Conservation (phyloP, 2,329 filamentous ascomycete genomes). For the Fusarium anguioides region DNA sequence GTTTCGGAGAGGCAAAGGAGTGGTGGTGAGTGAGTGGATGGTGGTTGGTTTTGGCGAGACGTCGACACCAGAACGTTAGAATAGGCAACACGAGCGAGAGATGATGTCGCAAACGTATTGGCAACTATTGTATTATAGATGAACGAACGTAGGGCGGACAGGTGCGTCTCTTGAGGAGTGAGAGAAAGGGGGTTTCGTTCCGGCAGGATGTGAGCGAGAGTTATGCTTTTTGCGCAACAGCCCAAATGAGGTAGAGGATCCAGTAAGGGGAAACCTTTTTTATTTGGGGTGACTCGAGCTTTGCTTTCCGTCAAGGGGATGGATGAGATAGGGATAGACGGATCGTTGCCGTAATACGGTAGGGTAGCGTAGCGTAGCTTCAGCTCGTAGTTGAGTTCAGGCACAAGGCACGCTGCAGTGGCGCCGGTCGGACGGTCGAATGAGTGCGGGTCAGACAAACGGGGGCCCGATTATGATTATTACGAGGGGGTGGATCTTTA, state of each 20-base stretch:
- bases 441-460: slow-evolving; percentile 44
- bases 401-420: slow-evolving; percentile 42
- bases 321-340: slow-evolving; percentile 22
- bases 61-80: slow-evolving; percentile 51
- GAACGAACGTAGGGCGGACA: slow-evolving; percentile 35
- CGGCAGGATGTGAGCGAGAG: slow-evolving; percentile 4
- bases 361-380: slow-evolving; percentile 26
- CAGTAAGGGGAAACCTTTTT: slow-evolving; percentile 37
- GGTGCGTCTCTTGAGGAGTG: slow-evolving; percentile 37
- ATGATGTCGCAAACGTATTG: slow-evolving; percentile 45
- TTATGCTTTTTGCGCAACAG: slow-evolving; percentile 40
- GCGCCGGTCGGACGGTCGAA: slow-evolving; percentile 45
- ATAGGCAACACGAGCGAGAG: slow-evolving; percentile 49
- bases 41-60: slow-evolving; percentile 41
- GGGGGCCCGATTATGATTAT: slow-evolving; percentile 39
- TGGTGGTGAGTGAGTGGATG: slow-evolving; percentile 30
- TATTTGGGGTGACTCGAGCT: slow-evolving; percentile 36
- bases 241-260: slow-evolving; percentile 30
- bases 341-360: slow-evolving; percentile 41
- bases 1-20: slow-evolving; percentile 46
- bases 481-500: slow-evolving; percentile 29
- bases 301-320: slow-evolving; percentile 32
- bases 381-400: slow-evolving; percentile 38
- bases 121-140: slow-evolving; percentile 19
- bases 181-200: slow-evolving; percentile 36